Base-by-base conservation (phyloP, 2,329 filamentous ascomycete species). In the Cercospora sp. region DNA sequence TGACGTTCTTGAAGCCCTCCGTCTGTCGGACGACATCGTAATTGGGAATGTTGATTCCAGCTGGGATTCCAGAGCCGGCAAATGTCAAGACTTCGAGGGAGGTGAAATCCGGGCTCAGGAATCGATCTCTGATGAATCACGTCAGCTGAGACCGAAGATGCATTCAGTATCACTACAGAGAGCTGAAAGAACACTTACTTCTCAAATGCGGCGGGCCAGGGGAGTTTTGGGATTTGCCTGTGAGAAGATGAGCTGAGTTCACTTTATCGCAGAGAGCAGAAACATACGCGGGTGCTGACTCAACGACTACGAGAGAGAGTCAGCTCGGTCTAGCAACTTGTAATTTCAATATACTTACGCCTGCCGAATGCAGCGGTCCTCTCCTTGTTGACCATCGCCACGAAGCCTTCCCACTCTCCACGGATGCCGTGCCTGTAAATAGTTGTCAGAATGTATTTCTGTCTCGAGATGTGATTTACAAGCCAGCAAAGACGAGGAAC, bases 21-120 rank as follows among this genome's bases (percentile, higher is more conserved):
- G 87, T 90, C 77, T 96, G 92, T 69, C 92, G 86, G 68, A 95
- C 93, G 70, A 90, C 88, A 73, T 92, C 90, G 74, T 91, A 91
- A 73, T 87, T 87, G n/a, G 84, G 84, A 20, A 84, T 81, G 30
- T 63, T 63, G 5, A 64, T 64, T 30, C 62, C 87, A 13, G 86
- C 87, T 20, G 87, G 87, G 58, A 89, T 87, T 7, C 87, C 87
- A 63, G 84, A 86, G 8, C 86, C 86, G 23, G 87, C 86, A 74
- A 97, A 97, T 0, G 91, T 93, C 69, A 97, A 81, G 2, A 97
- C 93, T 79, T 99, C 95, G 1, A 98, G 85, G 9, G 91, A 95
- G 0, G 95, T 98, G 77, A 99, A 99, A 79, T 99, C 95, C 0
- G 95, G 95, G 63, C 92, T 94, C 39, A 96, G 81, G 80, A 99